These are phyloP conservation scores for Exophiala alcalophila DNA, from an alignment of 2,329 filamentous ascomycete species.

Conservation along the genomic window DNA sequence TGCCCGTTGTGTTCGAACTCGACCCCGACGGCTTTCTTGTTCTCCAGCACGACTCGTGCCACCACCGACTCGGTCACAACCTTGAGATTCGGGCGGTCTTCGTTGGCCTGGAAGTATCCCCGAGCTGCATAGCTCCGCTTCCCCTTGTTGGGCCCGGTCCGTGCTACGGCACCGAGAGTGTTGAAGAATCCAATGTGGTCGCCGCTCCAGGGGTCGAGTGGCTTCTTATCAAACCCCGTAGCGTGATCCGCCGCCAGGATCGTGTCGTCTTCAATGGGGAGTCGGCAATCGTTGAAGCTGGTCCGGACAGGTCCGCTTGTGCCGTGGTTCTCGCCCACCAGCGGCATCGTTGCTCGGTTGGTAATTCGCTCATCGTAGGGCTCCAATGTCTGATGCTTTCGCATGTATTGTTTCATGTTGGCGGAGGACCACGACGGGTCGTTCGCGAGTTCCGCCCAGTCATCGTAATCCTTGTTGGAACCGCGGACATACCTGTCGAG, in stretches of 20 bases:
- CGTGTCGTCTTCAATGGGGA: conserved; percentile 27
- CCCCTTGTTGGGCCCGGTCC: conserved; percentile 28
- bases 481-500: conserved; percentile 27
- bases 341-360: conserved; percentile 25
- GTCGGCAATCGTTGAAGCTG: conserved; percentile 27
- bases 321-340: conserved; percentile 29
- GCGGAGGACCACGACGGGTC: conserved; percentile 34
- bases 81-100: conserved; percentile 45
- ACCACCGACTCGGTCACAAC: conserved; percentile 49
- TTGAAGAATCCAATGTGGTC: conserved; percentile 30
- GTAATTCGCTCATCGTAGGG: conserved; percentile 28
- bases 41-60: conserved; percentile 46
- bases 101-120: conserved; percentile 42
- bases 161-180: conserved; percentile 23
- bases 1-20: conserved; percentile 41
- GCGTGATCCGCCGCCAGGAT: conserved; percentile 26
- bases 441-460: conserved; percentile 34
- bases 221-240: conserved; percentile 24
- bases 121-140: conserved; percentile 43
- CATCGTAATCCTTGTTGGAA: conserved; percentile 35
- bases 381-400: conserved; percentile 35
- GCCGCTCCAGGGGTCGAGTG: conserved; percentile 26
- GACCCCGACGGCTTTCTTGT: conserved; percentile 41
- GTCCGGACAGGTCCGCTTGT: conserved; percentile 38
- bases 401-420: conserved; percentile 32